These are phyloP conservation scores for Uromyces viciae-fabae DNA, from an alignment of 1,284 basidiomycete genomes.

Conservation along the genomic window DNA sequence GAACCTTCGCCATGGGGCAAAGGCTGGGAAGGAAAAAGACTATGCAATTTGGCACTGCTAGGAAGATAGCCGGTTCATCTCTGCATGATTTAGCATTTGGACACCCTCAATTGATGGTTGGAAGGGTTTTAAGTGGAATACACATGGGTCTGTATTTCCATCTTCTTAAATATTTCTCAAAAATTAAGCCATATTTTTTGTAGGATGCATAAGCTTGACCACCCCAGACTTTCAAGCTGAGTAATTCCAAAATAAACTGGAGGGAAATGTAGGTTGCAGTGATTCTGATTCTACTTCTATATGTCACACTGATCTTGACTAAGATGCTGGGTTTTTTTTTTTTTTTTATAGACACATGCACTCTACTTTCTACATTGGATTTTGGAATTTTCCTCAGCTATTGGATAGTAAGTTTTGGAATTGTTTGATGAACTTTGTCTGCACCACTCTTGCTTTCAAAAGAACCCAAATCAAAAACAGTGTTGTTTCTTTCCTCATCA, in stretches of 20 bases:
- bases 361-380: slow-evolving; percentile 53
- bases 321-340: too few species aligned
- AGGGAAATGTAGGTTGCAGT: slow-evolving; percentile 48
- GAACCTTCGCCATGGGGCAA: slow-evolving; percentile 53
- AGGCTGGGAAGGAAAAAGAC: slow-evolving; percentile 50
- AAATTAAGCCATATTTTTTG: slow-evolving; percentile 37
- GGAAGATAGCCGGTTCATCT: slow-evolving; percentile 52
- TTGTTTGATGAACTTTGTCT: too few species aligned
- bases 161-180: slow-evolving; percentile 7
- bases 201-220: slow-evolving; percentile 54
- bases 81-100: slow-evolving; percentile 51
- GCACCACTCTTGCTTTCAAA: too few species aligned
- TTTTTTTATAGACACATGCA: slow-evolving; percentile 49
- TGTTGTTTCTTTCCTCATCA: neutral
- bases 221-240: slow-evolving; percentile 54
- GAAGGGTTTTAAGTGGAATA: slow-evolving; percentile 42
- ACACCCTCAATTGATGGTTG: slow-evolving; percentile 51
- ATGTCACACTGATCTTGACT: neutral
- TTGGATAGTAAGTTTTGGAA: slow-evolving; percentile 40
- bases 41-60: slow-evolving; percentile 51
- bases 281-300: neutral
- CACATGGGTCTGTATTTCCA: slow-evolving; percentile 37
- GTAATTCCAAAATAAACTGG: slow-evolving; percentile 52
- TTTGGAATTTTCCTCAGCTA: slow-evolving; percentile 53
- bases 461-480: neutral